Evolutionary conservation across 495 filamentous ascomycete genomes (phyloP), one percentile per base, ranked within the genome.

Genomic region (Xylona heveae): DNA sequence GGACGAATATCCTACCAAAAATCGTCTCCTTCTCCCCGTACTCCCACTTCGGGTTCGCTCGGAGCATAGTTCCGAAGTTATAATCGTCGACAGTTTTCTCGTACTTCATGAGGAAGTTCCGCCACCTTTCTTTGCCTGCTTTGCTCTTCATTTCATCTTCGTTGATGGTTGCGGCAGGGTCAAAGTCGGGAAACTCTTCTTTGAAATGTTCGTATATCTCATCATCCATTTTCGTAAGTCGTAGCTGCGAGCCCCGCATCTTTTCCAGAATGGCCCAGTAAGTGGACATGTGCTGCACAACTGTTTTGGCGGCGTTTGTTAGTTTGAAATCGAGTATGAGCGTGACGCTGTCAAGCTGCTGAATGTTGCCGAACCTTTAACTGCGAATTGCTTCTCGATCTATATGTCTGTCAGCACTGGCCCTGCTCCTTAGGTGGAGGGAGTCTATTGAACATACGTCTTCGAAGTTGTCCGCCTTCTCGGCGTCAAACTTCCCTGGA

Each of bases 351-450:
- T 28, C 19, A 35, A 13, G 9, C 33, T 31, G 28, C 15, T 13
- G 7, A 12, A 8, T 3, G 20, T 20, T 17, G 19, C 47, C 59
- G 15, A 45, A 80, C 79, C 78, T 64, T 95, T 95, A 43, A 99
- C 88, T 21, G 90, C 88, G 45, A 99, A 99, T 54, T 95, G 90
- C 64, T 93, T 94, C 67, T 99, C 88, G 49, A 97, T 93, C 81
- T 97, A 21, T 31, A 29, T 18, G 7, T 10, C 33, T 35, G 30
- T 45, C 32, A 49, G 38, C n/a, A 36, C 19, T 13, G 6, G 9
- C n/a, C 18, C 14, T 33, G 9, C 14, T 18, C 13, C 37, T 19
- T 31, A 31, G 20, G 18, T 29, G 17, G 27, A 26, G 12, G 27
- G 14, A 23, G n/a, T 30, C n/a, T 1, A 17, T 5, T 8, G 8